phyloP scores from a whole-genome alignment of 2,329 filamentous ascomycete genomes.

The Pyrenophora seminiperda region DNA sequence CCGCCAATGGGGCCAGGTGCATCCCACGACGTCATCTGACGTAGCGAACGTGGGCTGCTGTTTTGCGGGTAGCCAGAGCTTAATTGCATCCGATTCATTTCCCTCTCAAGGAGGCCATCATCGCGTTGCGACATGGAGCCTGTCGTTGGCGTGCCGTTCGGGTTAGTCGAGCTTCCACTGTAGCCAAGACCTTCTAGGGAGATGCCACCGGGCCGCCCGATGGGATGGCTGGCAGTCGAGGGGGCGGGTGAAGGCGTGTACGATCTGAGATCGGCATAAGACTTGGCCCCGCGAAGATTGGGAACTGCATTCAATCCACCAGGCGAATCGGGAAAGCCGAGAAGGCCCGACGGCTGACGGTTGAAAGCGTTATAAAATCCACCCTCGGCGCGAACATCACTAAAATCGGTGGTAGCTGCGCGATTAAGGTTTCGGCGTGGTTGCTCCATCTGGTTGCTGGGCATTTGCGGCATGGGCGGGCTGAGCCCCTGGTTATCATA shows the following conservation, averaged over 20 bases:
- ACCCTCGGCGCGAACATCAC: constrained; percentile 75
- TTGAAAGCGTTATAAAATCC: constrained; percentile 77
- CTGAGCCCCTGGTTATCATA: constrained; percentile 64
- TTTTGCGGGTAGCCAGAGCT: constrained; percentile 54
- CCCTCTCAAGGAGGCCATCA: constrained; percentile 66
- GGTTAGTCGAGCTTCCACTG: constrained; percentile 66
- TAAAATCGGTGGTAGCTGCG: constrained; percentile 97
- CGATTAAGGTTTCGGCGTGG: constrained; percentile 85
- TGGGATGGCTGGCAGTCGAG: constrained; percentile 86
- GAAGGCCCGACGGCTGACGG: constrained; percentile 78
- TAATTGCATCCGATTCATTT: constrained; percentile 65
- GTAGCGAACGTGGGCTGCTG: constrained; percentile 63
- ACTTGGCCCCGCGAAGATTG: constrained; percentile 91
- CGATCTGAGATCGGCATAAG: constrained; percentile 91
- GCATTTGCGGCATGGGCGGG: constrained; percentile 67
- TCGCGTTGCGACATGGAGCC: constrained; percentile 58
- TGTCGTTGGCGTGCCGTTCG: constrained; percentile 67
- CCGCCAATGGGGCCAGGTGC: constrained; percentile 66
- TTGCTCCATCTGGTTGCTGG: constrained; percentile 70
- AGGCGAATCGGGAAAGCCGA: constrained; percentile 80
- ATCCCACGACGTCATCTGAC: constrained; percentile 66
- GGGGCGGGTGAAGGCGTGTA: constrained; percentile 93
- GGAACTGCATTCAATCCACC: constrained; percentile 68
- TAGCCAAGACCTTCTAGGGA: constrained; percentile 49
- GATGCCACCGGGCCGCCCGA: constrained; percentile 66